These are phyloP conservation scores for Hypomontagnella monticulosa DNA, from an alignment of 495 filamentous ascomycete species.

Conservation along the genomic window DNA sequence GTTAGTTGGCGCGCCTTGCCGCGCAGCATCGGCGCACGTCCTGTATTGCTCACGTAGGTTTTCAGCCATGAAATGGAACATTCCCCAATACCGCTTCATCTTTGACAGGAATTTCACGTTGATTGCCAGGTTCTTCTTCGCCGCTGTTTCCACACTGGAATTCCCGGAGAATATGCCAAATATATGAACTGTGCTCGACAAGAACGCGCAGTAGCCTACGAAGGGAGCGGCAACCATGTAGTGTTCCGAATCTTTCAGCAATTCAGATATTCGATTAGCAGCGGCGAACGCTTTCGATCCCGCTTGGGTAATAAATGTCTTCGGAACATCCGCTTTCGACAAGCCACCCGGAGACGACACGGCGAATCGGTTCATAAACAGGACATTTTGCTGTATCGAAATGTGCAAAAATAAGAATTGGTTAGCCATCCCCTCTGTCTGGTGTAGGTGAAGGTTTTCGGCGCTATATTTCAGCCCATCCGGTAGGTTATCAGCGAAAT, in stretches of 20 bases:
- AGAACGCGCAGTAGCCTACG: conserved; percentile 92
- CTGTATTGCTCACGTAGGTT: conserved; percentile 91
- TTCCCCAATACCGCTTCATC: conserved; percentile 97
- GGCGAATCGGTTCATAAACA: conserved; percentile 91
- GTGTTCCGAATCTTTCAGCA: conserved; percentile 81
- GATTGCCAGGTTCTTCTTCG: conserved; percentile 86
- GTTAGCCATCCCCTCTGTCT: conserved; percentile 83
- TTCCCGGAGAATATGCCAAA: conserved; percentile 88
- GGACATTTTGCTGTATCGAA: conserved; percentile 83
- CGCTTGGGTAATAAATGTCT: conserved; percentile 79
- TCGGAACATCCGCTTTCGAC: conserved; percentile 78
- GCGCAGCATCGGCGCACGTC: conserved; percentile 80
- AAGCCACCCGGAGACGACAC: conserved; percentile 75
- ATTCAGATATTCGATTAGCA: conserved; percentile 86
- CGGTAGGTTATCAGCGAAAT: conserved; percentile 76
- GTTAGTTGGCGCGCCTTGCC: conserved; percentile 59
- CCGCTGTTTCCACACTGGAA: conserved; percentile 73
- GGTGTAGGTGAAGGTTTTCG: conserved; percentile 87
- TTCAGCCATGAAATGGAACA: conserved; percentile 96
- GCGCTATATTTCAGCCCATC: conserved; percentile 73
- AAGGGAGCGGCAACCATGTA: conserved; percentile 90
- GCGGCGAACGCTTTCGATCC: conserved; percentile 81
- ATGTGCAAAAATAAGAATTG: conserved; percentile 97
- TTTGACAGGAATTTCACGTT: conserved; percentile 91
- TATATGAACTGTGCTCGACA: conserved; percentile 91